Conservation (phyloP, 1,284 basidiomycete species). For the Leccinum angustisporum region DNA sequence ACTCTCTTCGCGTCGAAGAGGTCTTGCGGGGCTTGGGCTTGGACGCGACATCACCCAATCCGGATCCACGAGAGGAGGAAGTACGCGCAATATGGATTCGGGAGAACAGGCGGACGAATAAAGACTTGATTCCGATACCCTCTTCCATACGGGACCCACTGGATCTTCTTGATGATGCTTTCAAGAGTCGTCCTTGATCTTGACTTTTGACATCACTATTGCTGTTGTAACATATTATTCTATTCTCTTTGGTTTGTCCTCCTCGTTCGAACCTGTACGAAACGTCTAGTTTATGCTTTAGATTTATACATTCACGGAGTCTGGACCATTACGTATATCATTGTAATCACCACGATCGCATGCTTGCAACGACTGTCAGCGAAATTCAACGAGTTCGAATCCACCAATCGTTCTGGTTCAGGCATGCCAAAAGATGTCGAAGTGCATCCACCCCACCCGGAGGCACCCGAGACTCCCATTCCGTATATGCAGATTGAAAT, state of each 20-base stretch:
- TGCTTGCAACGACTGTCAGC: constrained; percentile 4
- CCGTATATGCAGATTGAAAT: constrained; percentile 23
- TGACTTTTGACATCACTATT: constrained; percentile 4
- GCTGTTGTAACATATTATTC: neutral
- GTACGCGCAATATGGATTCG: constrained; percentile 65
- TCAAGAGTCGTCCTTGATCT: constrained; percentile 41
- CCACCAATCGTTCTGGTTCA: constrained; percentile 55
- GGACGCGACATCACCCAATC: constrained; percentile 38
- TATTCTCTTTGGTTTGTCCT: neutral
- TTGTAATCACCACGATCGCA: constrained; percentile 12
- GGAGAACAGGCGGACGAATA: constrained; percentile 54
- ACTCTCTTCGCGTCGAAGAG: constrained; percentile 62
- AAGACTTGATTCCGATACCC: constrained; percentile 48
- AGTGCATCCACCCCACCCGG: constrained; percentile 50
- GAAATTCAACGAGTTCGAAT: neutral
- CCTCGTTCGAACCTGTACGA: neutral
- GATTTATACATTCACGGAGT: constrained; percentile 25
- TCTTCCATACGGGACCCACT: constrained; percentile 21
- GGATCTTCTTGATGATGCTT: constrained; percentile 53
- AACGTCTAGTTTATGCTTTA: constrained; percentile 18
- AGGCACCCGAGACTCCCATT: constrained; percentile 32
- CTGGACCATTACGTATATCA: constrained; percentile 8
- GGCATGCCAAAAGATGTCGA: constrained; percentile 45
- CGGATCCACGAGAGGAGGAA: constrained; percentile 59
- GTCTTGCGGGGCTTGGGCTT: constrained; percentile 62